Evolutionary conservation across 2,329 filamentous ascomycete species (phyloP), one percentile per base, ranked within the genome.

Genomic region (Dothiorella sarmentorum): DNA sequence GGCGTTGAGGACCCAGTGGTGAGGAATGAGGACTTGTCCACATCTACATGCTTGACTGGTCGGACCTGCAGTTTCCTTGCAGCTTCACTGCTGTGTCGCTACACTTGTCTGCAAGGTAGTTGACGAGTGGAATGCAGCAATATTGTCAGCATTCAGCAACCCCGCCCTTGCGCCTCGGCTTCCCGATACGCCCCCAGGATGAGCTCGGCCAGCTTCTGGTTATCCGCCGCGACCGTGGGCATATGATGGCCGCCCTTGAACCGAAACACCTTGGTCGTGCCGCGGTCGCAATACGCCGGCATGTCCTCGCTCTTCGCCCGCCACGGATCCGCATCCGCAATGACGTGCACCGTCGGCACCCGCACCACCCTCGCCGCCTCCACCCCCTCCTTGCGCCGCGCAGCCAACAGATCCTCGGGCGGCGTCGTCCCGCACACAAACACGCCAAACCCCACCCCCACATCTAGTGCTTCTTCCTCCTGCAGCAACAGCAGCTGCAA

Each of bases 401-500:
- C 64, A 33, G 67, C 64, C 40, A 18, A 61, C 22, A 72, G 66
- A 7, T 62, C 60, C 24, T 67, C 38, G 59, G 61, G 69, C 1
- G 60, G 63, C 20, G 22, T 24, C 45, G 42, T 42, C 24, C 49
- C 45, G 27, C 37, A 37, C n/a, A 15, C 26, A 60, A 1, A 60
- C 62, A 53, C 24, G 18, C 33, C 49, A n/a, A 53, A 53, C 49
- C 13, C 7, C 33, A 53, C 7, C 63, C 62, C 15, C 15, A 45
- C 52, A 42, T 17, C 58, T 57, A n/a, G 44, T 60, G 1, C 62
- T 53, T 72, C 63, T 5, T 53, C 37, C 7, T 63, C 67, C 10
- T 53, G 49, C 49, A 53, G 24, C 22, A 78, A 75, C 38, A 80
- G 63, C 61, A 81, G 62, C 67, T 73, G 76, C 44, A 75, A 73